Percentiles rank a stretch among this genome's conserved stretches.
These are phyloP conservation scores for Ceratobasidium sp. DNA, from an alignment of 1,284 basidiomycete species.

Conservation along the genomic window DNA sequence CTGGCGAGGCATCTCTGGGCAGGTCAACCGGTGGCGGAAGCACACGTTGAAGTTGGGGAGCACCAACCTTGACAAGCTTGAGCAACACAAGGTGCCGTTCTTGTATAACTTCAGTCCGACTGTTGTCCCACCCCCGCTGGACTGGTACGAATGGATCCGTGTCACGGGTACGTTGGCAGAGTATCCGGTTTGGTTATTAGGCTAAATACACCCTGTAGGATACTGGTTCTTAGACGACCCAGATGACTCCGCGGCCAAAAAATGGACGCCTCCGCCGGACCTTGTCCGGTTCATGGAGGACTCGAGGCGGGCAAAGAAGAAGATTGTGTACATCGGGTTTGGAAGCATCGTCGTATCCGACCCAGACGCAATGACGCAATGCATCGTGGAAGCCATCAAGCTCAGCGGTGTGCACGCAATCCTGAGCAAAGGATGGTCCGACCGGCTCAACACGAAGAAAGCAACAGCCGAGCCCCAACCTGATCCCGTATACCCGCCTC, in stretches of 20 bases:
- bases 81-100: conserved; percentile 96
- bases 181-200: conserved; percentile 32
- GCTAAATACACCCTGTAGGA: conserved; percentile 56
- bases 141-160: conserved; percentile 99
- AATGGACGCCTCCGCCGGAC: conserved; percentile 84
- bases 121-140: conserved; percentile 86
- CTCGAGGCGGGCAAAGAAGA: conserved; percentile 77
- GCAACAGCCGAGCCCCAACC: conserved; percentile 54
- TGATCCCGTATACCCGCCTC: conserved; percentile 72
- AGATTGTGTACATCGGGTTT: conserved; percentile 97
- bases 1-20: conserved; percentile 91
- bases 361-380: conserved; percentile 88
- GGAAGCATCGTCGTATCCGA: conserved; percentile 98
- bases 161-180: conserved; percentile 71
- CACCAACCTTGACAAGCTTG: conserved; percentile 91
- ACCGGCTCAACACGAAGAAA: conserved; percentile 77
- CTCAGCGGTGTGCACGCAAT: conserved; percentile 88
- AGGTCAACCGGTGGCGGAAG: conserved; percentile 93
- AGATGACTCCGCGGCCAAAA: conserved; percentile 76
- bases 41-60: conserved; percentile 76
- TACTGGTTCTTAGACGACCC: conserved; percentile 96
- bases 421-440: conserved; percentile 97
- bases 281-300: conserved; percentile 82
- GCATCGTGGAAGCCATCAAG: conserved; percentile 85
- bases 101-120: conserved; percentile 95